These are phyloP conservation scores for Fusarium sp. DNA, from an alignment of 2,329 filamentous ascomycete genomes.

Conservation along the genomic window DNA sequence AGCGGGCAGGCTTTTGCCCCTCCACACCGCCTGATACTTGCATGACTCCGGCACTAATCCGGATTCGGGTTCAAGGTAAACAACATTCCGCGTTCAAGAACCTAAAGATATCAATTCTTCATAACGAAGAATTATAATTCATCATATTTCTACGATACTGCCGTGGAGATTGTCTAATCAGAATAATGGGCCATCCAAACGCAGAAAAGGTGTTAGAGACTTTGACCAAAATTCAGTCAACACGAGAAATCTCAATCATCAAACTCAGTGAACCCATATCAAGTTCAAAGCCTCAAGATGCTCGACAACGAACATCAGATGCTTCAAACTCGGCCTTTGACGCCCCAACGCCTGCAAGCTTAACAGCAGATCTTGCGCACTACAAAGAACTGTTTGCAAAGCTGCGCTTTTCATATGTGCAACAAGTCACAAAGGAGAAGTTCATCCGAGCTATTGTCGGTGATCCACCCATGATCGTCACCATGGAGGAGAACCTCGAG, in stretches of 20 bases:
- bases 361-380: slow-evolving; percentile 87
- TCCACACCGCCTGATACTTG: slow-evolving; percentile 38
- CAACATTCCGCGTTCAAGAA: slow-evolving; percentile 51
- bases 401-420: slow-evolving; percentile 95
- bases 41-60: slow-evolving; percentile 42
- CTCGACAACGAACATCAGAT: slow-evolving; percentile 75
- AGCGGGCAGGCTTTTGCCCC: slow-evolving; percentile 34
- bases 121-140: slow-evolving; percentile 3
- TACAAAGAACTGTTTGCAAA: slow-evolving; percentile 98
- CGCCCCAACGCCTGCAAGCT: slow-evolving; percentile 77
- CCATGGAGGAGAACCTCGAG: slow-evolving; percentile 82
- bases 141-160: neutral
- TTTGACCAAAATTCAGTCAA: slow-evolving; percentile 66
- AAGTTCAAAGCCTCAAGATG: slow-evolving; percentile 59
- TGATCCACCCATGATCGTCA: slow-evolving; percentile 88
- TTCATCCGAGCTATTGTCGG: slow-evolving; percentile 94
- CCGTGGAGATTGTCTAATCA: accelerated
- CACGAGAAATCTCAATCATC: slow-evolving; percentile 78
- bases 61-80: slow-evolving; percentile 57
- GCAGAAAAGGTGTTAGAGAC: slow-evolving; percentile 60
- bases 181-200: slow-evolving; percentile 51
- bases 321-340: slow-evolving; percentile 75
- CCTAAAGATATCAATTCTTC: slow-evolving; percentile 7
- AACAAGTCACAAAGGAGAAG: slow-evolving; percentile 98
- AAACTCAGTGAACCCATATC: slow-evolving; percentile 81